These are phyloP conservation scores for Hanseniaspora singularis DNA, from an alignment of 805 yeast species.

Conservation along the genomic window DNA sequence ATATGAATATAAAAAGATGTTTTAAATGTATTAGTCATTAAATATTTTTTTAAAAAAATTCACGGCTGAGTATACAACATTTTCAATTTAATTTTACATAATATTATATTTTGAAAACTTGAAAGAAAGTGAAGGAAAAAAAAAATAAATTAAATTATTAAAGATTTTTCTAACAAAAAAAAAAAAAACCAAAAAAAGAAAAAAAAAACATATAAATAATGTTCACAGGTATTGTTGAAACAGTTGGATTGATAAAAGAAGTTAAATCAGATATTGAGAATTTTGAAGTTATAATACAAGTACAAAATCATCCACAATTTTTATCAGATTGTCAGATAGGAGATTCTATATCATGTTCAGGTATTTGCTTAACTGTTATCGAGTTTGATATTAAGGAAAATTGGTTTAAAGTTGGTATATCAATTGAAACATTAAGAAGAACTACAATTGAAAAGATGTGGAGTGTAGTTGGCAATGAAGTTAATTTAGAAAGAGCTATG, in stretches of 20 bases:
- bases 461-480: conserved; percentile 39
- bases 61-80: too few relatives aligned
- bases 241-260: conserved; percentile 32
- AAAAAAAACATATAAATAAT: too few relatives aligned
- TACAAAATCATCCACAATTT: conserved; percentile 49
- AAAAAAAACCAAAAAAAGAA: too few relatives aligned
- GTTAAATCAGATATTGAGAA: conserved; percentile 45
- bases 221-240: conserved; percentile 92
- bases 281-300: conserved; percentile 59
- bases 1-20: too few relatives aligned
- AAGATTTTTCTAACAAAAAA: neutral
- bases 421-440: conserved; percentile 81
- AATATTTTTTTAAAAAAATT: too few relatives aligned
- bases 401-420: conserved; percentile 76
- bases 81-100: too few relatives aligned
- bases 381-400: conserved; percentile 41
- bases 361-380: conserved; percentile 84
- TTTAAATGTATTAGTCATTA: too few relatives aligned
- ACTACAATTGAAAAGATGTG: conserved; percentile 56
- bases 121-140: too few relatives aligned
- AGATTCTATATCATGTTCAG: conserved; percentile 84
- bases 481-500: conserved; percentile 88
- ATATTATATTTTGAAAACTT: too few relatives aligned
- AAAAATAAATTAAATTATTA: too few relatives aligned
- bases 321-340: conserved; percentile 79